Conservation (phyloP, 108 stramenopile genomes). For the Pseudonitzschia multiseries region DNA sequence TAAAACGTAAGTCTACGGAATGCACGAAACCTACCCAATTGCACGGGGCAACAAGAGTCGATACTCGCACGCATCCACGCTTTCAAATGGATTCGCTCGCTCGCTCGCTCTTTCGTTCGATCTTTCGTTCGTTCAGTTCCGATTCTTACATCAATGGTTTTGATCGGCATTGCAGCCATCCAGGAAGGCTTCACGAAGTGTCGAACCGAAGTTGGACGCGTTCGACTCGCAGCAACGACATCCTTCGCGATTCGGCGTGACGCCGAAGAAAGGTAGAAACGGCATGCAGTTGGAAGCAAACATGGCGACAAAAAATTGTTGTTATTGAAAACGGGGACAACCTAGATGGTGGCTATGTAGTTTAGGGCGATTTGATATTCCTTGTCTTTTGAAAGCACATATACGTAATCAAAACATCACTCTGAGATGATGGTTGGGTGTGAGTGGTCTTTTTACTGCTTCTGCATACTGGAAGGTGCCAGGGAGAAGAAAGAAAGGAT, state of each 20-base stretch:
- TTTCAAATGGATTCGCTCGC: too few relatives aligned
- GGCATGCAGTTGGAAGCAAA: constrained; percentile 13
- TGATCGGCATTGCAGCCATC: constrained; percentile 57
- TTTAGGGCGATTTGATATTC: too few relatives aligned
- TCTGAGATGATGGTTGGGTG: neutral
- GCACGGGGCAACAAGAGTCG: neutral
- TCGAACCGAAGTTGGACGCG: constrained; percentile 14
- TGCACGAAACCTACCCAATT: neutral
- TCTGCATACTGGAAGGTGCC: neutral
- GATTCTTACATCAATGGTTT: constrained; percentile 69
- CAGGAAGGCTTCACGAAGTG: constrained; percentile 34
- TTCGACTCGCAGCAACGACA: neutral
- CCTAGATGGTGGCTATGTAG: neutral
- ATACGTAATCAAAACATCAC: neutral
- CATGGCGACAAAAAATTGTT: neutral
- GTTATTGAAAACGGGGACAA: neutral
- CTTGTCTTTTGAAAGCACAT: too few relatives aligned
- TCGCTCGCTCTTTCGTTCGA: too few relatives aligned
- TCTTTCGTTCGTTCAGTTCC: neutral
- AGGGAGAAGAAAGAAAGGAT: neutral
- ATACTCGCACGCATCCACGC: neutral
- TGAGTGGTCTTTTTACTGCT: neutral
- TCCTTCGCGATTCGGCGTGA: neutral
- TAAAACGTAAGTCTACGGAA: neutral
- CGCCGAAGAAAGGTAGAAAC: constrained; percentile 7